Percentiles rank a stretch among this genome's conserved stretches.
Conservation (phyloP, 441 rosid genomes). For the Eruca vesicaria region DNA sequence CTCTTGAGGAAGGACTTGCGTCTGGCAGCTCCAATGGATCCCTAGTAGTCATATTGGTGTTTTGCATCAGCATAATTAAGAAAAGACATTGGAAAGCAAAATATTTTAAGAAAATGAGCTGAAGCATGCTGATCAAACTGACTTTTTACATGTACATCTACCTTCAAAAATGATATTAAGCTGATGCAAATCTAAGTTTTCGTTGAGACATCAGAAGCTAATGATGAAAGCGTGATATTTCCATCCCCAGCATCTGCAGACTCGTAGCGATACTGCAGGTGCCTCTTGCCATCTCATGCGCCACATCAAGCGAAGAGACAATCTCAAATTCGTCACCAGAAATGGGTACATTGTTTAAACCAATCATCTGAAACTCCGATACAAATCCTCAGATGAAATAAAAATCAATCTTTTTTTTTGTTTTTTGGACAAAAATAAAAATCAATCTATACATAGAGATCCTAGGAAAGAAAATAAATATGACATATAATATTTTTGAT, state of each 20-base stretch:
- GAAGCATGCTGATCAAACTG: conserved; percentile 1
- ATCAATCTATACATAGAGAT: too few relatives aligned
- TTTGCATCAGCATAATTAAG: conserved; percentile 6
- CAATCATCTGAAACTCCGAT: conserved; percentile 63
- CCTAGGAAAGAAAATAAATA: too few relatives aligned
- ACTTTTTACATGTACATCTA: conserved; percentile 82
- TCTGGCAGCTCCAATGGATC: conserved; percentile 93
- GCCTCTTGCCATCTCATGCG: conserved; percentile 85
- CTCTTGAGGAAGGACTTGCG: conserved; percentile 87
- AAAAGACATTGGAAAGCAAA: conserved; percentile 4
- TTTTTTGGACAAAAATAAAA: too few relatives aligned
- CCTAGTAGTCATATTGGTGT: conserved; percentile 52
- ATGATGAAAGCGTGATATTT: conserved; percentile 90
- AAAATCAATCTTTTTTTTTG: conserved; percentile 13
- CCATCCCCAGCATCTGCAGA: conserved; percentile 96
- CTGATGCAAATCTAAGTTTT: conserved; percentile 90
- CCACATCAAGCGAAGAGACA: conserved; percentile 73
- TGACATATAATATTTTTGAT: too few relatives aligned
- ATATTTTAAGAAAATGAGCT: not conserved
- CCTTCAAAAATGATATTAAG: conserved; percentile 88
- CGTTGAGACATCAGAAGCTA: conserved; percentile 86
- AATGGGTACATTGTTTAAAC: conserved; percentile 74
- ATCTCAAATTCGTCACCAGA: conserved; percentile 98
- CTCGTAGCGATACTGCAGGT: conserved; percentile 63
- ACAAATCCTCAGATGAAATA: conserved; percentile 17